Conservation (phyloP, 768 basidiomycete genomes). For the Boletus rubescentipes region DNA sequence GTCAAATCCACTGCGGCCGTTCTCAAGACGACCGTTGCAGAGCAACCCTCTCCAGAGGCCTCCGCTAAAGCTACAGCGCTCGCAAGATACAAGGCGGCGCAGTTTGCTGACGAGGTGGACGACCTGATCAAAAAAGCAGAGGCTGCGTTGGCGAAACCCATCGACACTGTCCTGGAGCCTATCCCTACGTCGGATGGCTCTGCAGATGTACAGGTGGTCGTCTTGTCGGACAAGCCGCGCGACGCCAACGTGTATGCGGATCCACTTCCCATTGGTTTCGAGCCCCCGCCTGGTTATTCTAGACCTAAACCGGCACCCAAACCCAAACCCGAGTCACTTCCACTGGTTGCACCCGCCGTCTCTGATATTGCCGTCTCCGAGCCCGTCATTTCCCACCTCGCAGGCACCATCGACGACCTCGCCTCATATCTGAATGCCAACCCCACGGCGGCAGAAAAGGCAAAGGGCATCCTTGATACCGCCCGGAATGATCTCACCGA, state of each 20-base stretch:
- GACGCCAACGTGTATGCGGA: conserved; percentile 49
- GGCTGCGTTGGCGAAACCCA: conserved; percentile 55
- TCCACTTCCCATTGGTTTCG: conserved; percentile 89
- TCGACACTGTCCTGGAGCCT: conserved; percentile 26
- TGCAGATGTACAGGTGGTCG: conserved; percentile 25
- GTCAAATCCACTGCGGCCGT: conserved; percentile 41
- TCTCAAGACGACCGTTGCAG: conserved; percentile 49
- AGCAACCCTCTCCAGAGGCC: conserved; percentile 26
- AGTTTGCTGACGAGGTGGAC: conserved; percentile 62
- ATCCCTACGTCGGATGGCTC: conserved; percentile 19
- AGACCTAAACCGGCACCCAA: conserved; percentile 55
- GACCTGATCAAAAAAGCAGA: conserved; percentile 74
- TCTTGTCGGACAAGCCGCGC: conserved; percentile 23
- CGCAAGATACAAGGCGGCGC: conserved; percentile 43
- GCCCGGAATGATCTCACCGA: conserved; percentile 81
- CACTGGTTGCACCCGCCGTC: conserved; percentile 80
- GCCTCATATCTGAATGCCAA: conserved; percentile 79
- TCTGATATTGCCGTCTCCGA: conserved; percentile 71
- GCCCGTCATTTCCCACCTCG: conserved; percentile 91
- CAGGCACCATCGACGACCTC: conserved; percentile 88
- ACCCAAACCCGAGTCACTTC: conserved; percentile 46
- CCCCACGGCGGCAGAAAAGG: conserved; percentile 64
- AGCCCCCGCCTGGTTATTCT: conserved; percentile 87
- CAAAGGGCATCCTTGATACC: conserved; percentile 69
- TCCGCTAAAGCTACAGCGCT: conserved; percentile 41